phyloP scores from a whole-genome alignment of 352 stramenopile genomes.

The Phytophthora citricola region DNA sequence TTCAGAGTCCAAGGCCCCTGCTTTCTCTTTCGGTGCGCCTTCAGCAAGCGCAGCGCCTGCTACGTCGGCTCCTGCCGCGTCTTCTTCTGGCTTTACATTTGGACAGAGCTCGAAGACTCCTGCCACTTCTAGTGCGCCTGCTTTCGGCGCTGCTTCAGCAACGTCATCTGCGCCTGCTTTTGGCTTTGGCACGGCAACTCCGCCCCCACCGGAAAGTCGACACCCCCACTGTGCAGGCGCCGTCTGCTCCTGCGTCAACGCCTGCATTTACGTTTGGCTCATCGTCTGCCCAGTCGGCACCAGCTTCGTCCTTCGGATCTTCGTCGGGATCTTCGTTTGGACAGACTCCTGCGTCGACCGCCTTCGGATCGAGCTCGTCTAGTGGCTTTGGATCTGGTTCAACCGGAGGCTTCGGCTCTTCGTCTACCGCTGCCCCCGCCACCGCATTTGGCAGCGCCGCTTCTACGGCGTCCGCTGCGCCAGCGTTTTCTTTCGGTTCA shows the following conservation, averaged over 20 bases:
- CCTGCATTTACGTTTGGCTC: slow-evolving; percentile 54
- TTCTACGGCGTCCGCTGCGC: slow-evolving; percentile 35
- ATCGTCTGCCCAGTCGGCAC: slow-evolving; percentile 25
- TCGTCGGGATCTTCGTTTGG: slow-evolving; percentile 37
- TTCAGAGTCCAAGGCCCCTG: slow-evolving; percentile 28
- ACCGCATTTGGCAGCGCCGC: slow-evolving; percentile 46
- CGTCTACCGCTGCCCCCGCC: slow-evolving; percentile 26
- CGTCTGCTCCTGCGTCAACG: slow-evolving; percentile 16
- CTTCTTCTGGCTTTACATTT: slow-evolving; percentile 39
- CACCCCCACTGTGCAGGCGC: slow-evolving; percentile 9
- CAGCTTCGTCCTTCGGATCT: slow-evolving; percentile 37
- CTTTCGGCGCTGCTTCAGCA: slow-evolving; percentile 34
- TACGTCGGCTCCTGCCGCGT: slow-evolving; percentile 16
- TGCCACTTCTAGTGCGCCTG: slow-evolving; percentile 23
- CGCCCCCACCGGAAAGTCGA: slow-evolving; percentile 16
- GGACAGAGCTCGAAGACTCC: slow-evolving; percentile 22
- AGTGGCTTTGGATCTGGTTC: slow-evolving; percentile 45
- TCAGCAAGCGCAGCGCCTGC: slow-evolving; percentile 19
- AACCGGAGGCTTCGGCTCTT: slow-evolving; percentile 41
- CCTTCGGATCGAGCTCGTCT: slow-evolving; percentile 36
- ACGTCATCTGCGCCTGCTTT: slow-evolving; percentile 26
- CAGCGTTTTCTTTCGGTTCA: slow-evolving; percentile 52
- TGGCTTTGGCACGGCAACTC: slow-evolving; percentile 19
- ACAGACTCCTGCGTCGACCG: slow-evolving; percentile 31
- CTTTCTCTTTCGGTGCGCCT: slow-evolving; percentile 31